These are phyloP conservation scores for Basipetospora chlamydospora DNA, from an alignment of 2,329 filamentous ascomycete species.

Conservation along the genomic window DNA sequence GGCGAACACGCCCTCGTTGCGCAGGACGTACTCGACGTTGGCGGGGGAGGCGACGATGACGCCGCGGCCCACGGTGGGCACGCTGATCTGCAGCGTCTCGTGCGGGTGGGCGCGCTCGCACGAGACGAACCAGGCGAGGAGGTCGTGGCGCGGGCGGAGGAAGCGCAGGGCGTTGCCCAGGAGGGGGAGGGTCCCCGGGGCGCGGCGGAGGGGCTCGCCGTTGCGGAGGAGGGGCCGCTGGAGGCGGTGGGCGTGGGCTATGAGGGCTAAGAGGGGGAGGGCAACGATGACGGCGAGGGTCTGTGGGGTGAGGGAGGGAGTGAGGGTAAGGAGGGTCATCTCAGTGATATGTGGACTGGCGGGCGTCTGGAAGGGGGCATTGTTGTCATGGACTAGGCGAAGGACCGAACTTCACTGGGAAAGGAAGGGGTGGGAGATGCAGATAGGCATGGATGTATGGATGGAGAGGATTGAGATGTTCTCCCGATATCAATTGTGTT, in stretches of 20 bases:
- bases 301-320: not conserved
- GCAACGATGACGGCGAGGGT: conserved; percentile 10
- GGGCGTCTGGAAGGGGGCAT: too few relatives aligned
- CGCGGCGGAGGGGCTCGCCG: conserved; percentile 8
- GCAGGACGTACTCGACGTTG: conserved; percentile 49
- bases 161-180: conserved; percentile 48
- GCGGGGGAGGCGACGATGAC: conserved; percentile 48
- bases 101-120: conserved; percentile 41
- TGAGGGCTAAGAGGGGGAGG: conserved; percentile 27
- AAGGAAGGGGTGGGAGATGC: too few relatives aligned
- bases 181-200: conserved; percentile 37
- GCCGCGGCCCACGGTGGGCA: conserved; percentile 46
- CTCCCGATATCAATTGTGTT: too few relatives aligned
- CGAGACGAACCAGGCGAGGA: conserved; percentile 48
- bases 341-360: too few relatives aligned
- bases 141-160: conserved; percentile 40
- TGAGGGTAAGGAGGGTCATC: conserved; percentile 4
- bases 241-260: conserved; percentile 45
- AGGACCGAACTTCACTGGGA: too few relatives aligned
- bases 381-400: too few relatives aligned
- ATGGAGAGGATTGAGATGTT: too few relatives aligned
- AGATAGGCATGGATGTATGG: too few relatives aligned
- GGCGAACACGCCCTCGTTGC: conserved; percentile 42
- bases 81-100: conserved; percentile 47
- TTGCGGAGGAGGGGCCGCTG: conserved; percentile 13